Conservation (phyloP, 2,329 filamentous ascomycete species). For the Exserohilum turcica region DNA sequence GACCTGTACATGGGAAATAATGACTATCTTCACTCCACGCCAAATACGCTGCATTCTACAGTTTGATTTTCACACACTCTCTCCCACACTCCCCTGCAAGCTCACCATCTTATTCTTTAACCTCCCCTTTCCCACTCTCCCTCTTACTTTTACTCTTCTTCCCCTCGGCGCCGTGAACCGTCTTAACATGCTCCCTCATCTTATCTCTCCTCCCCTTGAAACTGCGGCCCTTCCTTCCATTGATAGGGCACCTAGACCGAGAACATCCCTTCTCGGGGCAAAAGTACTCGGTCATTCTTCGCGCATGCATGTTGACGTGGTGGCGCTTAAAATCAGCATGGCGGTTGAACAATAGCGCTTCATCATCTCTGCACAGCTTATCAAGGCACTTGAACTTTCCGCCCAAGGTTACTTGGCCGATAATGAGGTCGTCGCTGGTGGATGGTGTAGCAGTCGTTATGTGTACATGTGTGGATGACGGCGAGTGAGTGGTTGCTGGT, state of each 20-base stretch:
- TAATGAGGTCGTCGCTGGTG: slow-evolving; percentile 9
- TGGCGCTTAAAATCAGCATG: slow-evolving; percentile 43
- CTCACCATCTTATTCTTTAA: too few species aligned
- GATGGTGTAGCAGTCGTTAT: background rate
- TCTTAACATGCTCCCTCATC: slow-evolving; percentile 34
- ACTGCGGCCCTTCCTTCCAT: slow-evolving; percentile 29
- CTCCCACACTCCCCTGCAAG: background rate
- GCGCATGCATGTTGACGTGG: slow-evolving; percentile 26
- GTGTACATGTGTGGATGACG: background rate
- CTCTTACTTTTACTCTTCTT: slow-evolving; percentile 10
- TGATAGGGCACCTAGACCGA: slow-evolving; percentile 19
- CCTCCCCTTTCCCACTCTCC: background rate
- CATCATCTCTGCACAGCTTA: slow-evolving; percentile 14
- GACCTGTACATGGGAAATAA: too few species aligned
- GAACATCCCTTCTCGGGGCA: slow-evolving; percentile 29
- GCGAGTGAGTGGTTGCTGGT: background rate
- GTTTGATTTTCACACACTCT: background rate
- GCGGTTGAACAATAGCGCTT: slow-evolving; percentile 30
- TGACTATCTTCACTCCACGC: too few species aligned
- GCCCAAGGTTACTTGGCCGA: slow-evolving; percentile 32
- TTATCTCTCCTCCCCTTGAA: slow-evolving; percentile 41
- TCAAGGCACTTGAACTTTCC: slow-evolving; percentile 35
- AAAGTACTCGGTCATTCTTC: slow-evolving; percentile 24
- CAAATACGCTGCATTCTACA: too few species aligned
- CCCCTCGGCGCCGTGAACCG: slow-evolving; percentile 23